These are phyloP conservation scores for Geotrichum aggregatum DNA, from an alignment of 1,139 yeast genomes.

Conservation along the genomic window DNA sequence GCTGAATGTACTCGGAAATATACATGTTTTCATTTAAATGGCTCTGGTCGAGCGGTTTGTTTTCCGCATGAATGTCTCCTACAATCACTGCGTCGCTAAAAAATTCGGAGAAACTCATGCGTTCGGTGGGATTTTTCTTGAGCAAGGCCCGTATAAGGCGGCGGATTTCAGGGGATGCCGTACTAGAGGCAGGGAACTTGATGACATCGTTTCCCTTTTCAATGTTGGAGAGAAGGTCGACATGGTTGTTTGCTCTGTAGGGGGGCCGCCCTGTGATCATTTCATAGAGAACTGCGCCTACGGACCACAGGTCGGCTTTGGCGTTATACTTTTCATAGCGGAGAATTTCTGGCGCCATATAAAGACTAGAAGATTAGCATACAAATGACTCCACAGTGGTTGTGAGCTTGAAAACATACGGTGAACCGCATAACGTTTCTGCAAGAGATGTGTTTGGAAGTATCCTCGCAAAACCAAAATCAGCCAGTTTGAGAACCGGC, in stretches of 20 bases:
- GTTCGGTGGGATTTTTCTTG: slow-evolving; percentile 78
- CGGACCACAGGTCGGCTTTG: slow-evolving; percentile 96
- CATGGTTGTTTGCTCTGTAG: slow-evolving; percentile 85
- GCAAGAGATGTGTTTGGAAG: slow-evolving; percentile 91
- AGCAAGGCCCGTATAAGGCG: slow-evolving; percentile 68
- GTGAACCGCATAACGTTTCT: slow-evolving; percentile 95
- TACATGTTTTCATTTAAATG: slow-evolving; percentile 72
- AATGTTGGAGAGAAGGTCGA: slow-evolving; percentile 78
- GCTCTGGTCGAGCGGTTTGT: slow-evolving; percentile 61
- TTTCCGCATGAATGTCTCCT: slow-evolving; percentile 47
- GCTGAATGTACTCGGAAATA: slow-evolving; percentile 67
- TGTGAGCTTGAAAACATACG: slow-evolving; percentile 40
- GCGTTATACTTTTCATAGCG: slow-evolving; percentile 94
- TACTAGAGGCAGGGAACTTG: slow-evolving; percentile 56
- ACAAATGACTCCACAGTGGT: neutral
- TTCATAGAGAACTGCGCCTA: slow-evolving; percentile 91
- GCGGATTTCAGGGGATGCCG: slow-evolving; percentile 57
- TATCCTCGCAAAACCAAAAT: slow-evolving; percentile 94
- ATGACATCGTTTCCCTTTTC: slow-evolving; percentile 76
- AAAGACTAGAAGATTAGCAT: slow-evolving; percentile 39
- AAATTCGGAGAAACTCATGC: slow-evolving; percentile 84
- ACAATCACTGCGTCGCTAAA: slow-evolving; percentile 55
- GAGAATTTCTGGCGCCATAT: slow-evolving; percentile 97
- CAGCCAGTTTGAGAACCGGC: slow-evolving; percentile 89
- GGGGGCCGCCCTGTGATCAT: slow-evolving; percentile 96